phyloP scores from a whole-genome alignment of 805 yeast genomes.

The Isabelozyma gotoi region DNA sequence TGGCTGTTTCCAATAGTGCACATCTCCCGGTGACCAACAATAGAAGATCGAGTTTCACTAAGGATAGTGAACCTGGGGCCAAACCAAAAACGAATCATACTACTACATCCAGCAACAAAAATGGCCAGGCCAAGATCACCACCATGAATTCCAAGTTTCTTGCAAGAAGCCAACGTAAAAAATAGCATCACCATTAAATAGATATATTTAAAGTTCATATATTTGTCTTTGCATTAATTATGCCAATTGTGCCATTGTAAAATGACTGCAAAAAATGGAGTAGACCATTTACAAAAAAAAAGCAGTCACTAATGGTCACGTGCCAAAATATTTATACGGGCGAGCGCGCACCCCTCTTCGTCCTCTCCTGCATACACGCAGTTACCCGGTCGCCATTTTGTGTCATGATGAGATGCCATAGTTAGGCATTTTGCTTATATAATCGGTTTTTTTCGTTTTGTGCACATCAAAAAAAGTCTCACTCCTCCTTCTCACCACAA shows the following conservation, averaged over 20 bases:
- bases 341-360: background rate
- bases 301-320: no score
- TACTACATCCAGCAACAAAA: background rate
- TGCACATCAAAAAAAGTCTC: background rate
- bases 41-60: conserved; percentile 38
- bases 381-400: background rate
- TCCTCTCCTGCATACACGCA: no score
- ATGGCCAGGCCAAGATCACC: conserved; percentile 37
- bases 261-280: no score
- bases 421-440: background rate
- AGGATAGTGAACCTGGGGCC: conserved; percentile 16
- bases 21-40: conserved; percentile 17
- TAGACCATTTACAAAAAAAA: no score
- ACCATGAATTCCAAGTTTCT: conserved; percentile 60
- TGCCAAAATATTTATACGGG: no score
- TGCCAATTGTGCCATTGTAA: background rate
- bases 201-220: background rate
- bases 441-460: background rate
- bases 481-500: background rate
- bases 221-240: background rate
- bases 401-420: background rate
- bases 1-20: conserved; percentile 39
- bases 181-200: conserved; percentile 13
- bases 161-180: conserved; percentile 54
- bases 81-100: conserved; percentile 3